Evolutionary conservation across 164 flowering plant genomes (phyloP).

Genomic region (Chloranthus sessilifolius): DNA sequence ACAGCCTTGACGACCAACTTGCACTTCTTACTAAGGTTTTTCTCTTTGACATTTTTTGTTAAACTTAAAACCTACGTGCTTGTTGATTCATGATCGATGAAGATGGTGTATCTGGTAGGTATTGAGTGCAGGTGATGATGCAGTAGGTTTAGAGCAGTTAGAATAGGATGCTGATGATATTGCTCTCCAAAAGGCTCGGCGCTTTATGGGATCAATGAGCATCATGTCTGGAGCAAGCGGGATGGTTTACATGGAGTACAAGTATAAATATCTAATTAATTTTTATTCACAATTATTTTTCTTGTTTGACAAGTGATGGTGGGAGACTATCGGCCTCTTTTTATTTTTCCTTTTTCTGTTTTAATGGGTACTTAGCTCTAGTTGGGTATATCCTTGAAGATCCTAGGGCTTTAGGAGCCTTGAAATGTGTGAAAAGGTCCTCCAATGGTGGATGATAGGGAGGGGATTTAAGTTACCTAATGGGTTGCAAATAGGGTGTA

Average conservation of each 20-base stretch:
- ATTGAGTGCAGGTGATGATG: slow-evolving; percentile 78
- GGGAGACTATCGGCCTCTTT: too few species aligned
- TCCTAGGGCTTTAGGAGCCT: too few species aligned
- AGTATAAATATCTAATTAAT: slow-evolving; percentile 22
- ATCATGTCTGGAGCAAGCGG: slow-evolving; percentile 89
- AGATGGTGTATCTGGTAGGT: slow-evolving; percentile 40
- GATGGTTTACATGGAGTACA: slow-evolving; percentile 92
- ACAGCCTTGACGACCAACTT: slow-evolving; percentile 65
- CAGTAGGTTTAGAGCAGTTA: slow-evolving; percentile 78
- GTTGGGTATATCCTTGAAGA: too few species aligned
- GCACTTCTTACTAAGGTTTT: slow-evolving; percentile 76
- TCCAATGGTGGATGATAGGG: too few species aligned
- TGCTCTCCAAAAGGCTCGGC: slow-evolving; percentile 74
- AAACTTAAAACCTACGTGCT: not conserved
- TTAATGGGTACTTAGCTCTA: too few species aligned
- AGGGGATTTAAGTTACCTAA: too few species aligned
- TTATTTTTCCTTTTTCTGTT: too few species aligned
- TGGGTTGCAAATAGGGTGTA: too few species aligned
- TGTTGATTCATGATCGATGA: not conserved
- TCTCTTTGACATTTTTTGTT: not conserved
- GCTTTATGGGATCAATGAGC: slow-evolving; percentile 72
- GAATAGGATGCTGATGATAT: slow-evolving; percentile 88
- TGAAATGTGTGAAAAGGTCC: too few species aligned
- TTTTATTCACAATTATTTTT: not conserved
- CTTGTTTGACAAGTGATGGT: too few species aligned